Evolutionary conservation across 352 stramenopile genomes (phyloP).

Genomic region (Thalassiosira livingstoniorum): DNA sequence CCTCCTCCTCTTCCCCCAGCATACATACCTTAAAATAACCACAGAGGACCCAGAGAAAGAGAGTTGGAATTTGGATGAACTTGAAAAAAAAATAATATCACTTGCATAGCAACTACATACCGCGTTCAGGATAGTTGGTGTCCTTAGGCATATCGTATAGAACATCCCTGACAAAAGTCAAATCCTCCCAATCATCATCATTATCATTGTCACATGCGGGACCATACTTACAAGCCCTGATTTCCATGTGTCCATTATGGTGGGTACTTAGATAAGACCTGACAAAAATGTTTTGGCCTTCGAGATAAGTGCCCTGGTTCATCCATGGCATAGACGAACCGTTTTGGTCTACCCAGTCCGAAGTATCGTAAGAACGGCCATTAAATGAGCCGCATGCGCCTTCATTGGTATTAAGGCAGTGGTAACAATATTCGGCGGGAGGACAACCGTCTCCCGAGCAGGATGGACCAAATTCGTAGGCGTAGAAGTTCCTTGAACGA

Average conservation of each 20-base stretch:
- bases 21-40: conserved; percentile 12
- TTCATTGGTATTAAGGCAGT: conserved; percentile 38
- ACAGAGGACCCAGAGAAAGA: background rate
- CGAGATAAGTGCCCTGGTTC: conserved; percentile 15
- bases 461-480: background rate
- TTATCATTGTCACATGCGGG: background rate
- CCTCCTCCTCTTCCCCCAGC: conserved; percentile 14
- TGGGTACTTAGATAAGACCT: conserved; percentile 30
- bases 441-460: background rate
- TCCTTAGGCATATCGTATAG: conserved; percentile 26
- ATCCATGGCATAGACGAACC: conserved; percentile 44
- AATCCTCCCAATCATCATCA: conserved; percentile 26
- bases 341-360: conserved; percentile 22
- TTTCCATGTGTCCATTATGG: conserved; percentile 57
- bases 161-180: conserved; percentile 43
- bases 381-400: background rate
- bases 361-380: background rate
- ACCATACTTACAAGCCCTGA: conserved; percentile 36
- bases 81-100: background rate
- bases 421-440: conserved; percentile 27
- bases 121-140: conserved; percentile 38
- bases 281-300: conserved; percentile 25
- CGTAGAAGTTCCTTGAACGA: background rate
- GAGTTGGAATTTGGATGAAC: background rate
- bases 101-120: background rate